A percentile compares a stretch with the other conserved stretches of the same genome.
These are phyloP conservation scores for Trichoderma atrobrunneum DNA, from an alignment of 2,329 filamentous ascomycete genomes.

Conservation along the genomic window DNA sequence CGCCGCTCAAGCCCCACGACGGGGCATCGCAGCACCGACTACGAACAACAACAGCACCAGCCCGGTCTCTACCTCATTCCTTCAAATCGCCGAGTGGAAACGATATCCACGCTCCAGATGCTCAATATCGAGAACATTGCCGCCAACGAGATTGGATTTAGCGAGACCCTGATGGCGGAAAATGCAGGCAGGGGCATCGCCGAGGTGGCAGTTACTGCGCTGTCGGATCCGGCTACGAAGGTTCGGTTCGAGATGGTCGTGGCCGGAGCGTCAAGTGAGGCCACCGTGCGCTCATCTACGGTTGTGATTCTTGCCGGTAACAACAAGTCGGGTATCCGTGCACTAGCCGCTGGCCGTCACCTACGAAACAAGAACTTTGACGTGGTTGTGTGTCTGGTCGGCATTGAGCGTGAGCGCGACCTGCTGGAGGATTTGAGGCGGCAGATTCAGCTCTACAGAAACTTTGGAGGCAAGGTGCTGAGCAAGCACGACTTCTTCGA, in stretches of 20 bases:
- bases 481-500: slow-evolving; percentile 61
- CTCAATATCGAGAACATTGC: slow-evolving; percentile 90
- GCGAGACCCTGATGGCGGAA: slow-evolving; percentile 87
- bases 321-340: slow-evolving; percentile 81
- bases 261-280: slow-evolving; percentile 33
- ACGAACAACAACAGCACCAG: slow-evolving; percentile 37
- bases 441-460: slow-evolving; percentile 80
- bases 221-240: slow-evolving; percentile 61
- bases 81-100: slow-evolving; percentile 57
- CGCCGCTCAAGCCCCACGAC: slow-evolving; percentile 31
- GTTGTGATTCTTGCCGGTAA: slow-evolving; percentile 89
- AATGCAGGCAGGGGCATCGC: slow-evolving; percentile 87
- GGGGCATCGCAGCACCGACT: slow-evolving; percentile 35
- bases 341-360: slow-evolving; percentile 81
- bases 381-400: slow-evolving; percentile 79
- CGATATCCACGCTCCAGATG: slow-evolving; percentile 76
- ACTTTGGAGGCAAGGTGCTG: slow-evolving; percentile 72
- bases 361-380: slow-evolving; percentile 79
- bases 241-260: slow-evolving; percentile 48
- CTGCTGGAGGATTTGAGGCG: slow-evolving; percentile 75
- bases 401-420: slow-evolving; percentile 77
- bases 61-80: slow-evolving; percentile 53
- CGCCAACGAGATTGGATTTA: slow-evolving; percentile 79
- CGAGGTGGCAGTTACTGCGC: slow-evolving; percentile 70
- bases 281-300: slow-evolving; percentile 36